Percentiles rank a stretch among this genome's conserved stretches.
These are phyloP conservation scores for Fusarium siculi DNA, from an alignment of 2,329 filamentous ascomycete genomes.

Conservation along the genomic window DNA sequence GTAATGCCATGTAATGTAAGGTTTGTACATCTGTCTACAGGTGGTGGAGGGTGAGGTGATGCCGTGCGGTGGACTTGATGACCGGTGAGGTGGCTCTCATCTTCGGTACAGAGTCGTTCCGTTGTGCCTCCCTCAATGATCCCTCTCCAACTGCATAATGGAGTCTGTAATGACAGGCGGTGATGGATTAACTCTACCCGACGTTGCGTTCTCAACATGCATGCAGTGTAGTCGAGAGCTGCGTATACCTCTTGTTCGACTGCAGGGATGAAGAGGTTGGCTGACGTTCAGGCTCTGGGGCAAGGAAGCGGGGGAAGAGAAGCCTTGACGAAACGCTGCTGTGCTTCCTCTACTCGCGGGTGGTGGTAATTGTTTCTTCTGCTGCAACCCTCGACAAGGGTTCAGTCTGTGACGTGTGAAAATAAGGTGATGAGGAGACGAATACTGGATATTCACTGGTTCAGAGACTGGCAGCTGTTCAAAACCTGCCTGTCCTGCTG, in stretches of 20 bases:
- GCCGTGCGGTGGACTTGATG: slow-evolving; percentile 10
- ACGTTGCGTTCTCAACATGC: slow-evolving; percentile 20
- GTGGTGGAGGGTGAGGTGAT: slow-evolving; percentile 11
- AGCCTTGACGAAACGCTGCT: slow-evolving; percentile 10
- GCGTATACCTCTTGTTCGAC: slow-evolving; percentile 17
- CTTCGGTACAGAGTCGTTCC: slow-evolving; percentile 9
- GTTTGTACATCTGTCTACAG: neutral
- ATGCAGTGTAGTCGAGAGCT: slow-evolving; percentile 12
- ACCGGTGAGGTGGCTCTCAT: slow-evolving; percentile 16
- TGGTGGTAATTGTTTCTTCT: slow-evolving; percentile 14
- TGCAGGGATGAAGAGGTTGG: slow-evolving; percentile 29
- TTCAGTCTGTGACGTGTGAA: slow-evolving; percentile 24
- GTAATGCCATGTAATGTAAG: neutral
- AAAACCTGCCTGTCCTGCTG: slow-evolving; percentile 19
- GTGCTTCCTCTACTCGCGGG: slow-evolving; percentile 18
- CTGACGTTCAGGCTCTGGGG: slow-evolving; percentile 25
- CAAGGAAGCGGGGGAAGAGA: slow-evolving; percentile 12
- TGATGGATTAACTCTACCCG: slow-evolving; percentile 22
- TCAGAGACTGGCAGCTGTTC: slow-evolving; percentile 4
- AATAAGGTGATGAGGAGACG: slow-evolving; percentile 17
- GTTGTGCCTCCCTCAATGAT: neutral
- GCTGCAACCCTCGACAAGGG: slow-evolving; percentile 16
- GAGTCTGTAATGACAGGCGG: slow-evolving; percentile 11
- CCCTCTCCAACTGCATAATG: slow-evolving; percentile 2
- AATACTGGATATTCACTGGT: slow-evolving; percentile 15